Percentiles rank a stretch among this genome's conserved stretches.
Evolutionary conservation across 768 basidiomycete species (phyloP).

Genomic region (Clathrus columnatus): DNA sequence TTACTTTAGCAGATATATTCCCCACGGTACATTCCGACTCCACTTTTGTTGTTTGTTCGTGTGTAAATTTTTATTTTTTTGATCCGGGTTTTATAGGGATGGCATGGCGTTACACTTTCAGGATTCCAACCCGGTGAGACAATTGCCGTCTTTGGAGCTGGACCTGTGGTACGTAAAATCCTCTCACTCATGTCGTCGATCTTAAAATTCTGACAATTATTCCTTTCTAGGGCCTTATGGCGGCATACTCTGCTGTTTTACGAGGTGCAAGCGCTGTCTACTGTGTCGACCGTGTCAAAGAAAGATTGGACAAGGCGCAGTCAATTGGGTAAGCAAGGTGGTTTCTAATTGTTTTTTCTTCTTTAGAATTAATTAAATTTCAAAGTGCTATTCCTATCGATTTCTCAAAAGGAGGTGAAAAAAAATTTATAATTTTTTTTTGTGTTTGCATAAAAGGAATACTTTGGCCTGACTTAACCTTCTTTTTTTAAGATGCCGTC

Average conservation of each 20-base stretch:
- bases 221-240: conserved; percentile 37
- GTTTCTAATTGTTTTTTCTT: neutral
- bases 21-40: conserved; percentile 33
- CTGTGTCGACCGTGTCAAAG: conserved; percentile 47
- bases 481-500: conserved; percentile 28
- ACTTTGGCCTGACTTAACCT: neutral
- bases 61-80: no score
- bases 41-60: no score
- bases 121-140: conserved; percentile 46
- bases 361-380: neutral
- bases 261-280: conserved; percentile 43
- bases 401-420: conserved; percentile 20
- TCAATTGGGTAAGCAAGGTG: conserved; percentile 34
- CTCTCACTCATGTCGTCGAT: neutral
- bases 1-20: conserved; percentile 46
- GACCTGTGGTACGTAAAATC: conserved; percentile 6
- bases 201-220: neutral
- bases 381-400: conserved; percentile 32
- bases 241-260: conserved; percentile 44
- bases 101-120: conserved; percentile 17
- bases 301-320: conserved; percentile 42
- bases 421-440: neutral
- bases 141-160: conserved; percentile 45
- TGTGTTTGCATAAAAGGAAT: neutral
- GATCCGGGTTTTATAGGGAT: conserved; percentile 3